Base-by-base conservation (phyloP, 345 rosid genomes). In the Cardamine resedifolia region DNA sequence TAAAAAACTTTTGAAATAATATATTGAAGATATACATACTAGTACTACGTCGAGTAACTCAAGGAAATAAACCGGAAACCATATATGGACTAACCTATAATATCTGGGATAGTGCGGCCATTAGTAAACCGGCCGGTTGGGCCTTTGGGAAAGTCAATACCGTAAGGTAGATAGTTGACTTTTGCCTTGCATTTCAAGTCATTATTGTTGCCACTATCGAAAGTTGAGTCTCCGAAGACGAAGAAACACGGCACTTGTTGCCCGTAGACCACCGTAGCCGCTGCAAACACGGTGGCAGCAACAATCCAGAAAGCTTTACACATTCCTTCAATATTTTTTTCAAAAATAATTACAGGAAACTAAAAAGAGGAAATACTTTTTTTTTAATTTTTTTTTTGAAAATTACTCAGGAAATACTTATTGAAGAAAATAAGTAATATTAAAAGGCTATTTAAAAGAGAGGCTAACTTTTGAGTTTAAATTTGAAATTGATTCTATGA, bases 71-170 rank as follows among this genome's bases (percentile, higher is more conserved):
- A 58, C 6, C 5, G 52, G 48, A 53, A 34, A 34, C 2, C 10
- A 33, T 33, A 33, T 34, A 34, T 0, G 10, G 41, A 60, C 79
- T 50, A 28, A 84, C 90, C 83, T 41, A 88, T 72, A 27, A 76
- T 1, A 75, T 88, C 94, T 0, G 82, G 59, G 0, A 74, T 64
- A 38, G 79, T 88, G 53, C 63, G 80, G 16, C 89, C 91, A 64
- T 86, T 85, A 27, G 41, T 74, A 72, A 88, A 88, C 33, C 94
- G 79, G 53, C 94, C 91, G 2, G 88, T 83, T 5, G 94, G 88
- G 44, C 94, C 83, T 10, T 58, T 15, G 0, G 85, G 74, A 58
- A 85, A 86, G 66, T 86, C 88, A 33, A 82, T 81, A 15, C 94
- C 91, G 18, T 86, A 88, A 27, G 93, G 93, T 28, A 44, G 5